A percentile compares a stretch with the other conserved stretches of the same genome.
Conservation (phyloP, 495 filamentous ascomycete species). For the Penicillium goetzii region DNA sequence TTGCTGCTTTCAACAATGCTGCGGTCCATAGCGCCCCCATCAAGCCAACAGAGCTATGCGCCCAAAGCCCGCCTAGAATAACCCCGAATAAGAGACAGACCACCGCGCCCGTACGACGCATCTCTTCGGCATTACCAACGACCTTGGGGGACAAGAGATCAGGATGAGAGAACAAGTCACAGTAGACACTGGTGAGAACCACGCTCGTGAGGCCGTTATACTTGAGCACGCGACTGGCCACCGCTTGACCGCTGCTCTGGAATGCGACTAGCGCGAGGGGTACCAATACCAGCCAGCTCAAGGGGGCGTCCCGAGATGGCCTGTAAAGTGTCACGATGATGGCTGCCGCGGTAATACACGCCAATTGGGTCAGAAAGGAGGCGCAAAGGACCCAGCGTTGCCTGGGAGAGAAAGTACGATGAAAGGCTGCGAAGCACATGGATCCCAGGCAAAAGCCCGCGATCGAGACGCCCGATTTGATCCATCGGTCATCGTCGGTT, state of each 20-base stretch:
- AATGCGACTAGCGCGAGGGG: slow-evolving; percentile 69
- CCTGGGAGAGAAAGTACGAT: slow-evolving; percentile 57
- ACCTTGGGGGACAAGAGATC: slow-evolving; percentile 49
- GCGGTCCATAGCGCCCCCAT: slow-evolving; percentile 68
- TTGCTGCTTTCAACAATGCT: slow-evolving; percentile 54
- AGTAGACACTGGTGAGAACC: slow-evolving; percentile 72
- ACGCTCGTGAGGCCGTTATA: slow-evolving; percentile 67
- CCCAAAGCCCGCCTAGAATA: slow-evolving; percentile 60
- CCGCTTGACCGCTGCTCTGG: slow-evolving; percentile 70
- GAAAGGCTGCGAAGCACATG: slow-evolving; percentile 63
- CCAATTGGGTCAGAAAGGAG: slow-evolving; percentile 61
- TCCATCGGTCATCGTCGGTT: slow-evolving; percentile 49
- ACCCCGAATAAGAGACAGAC: slow-evolving; percentile 62
- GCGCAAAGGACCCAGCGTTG: slow-evolving; percentile 64
- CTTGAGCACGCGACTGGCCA: slow-evolving; percentile 66
- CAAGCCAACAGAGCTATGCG: slow-evolving; percentile 58
- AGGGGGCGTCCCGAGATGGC: slow-evolving; percentile 41
- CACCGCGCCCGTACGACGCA: slow-evolving; percentile 60
- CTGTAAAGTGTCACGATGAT: slow-evolving; percentile 55
- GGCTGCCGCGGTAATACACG: slow-evolving; percentile 59
- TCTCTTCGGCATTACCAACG: slow-evolving; percentile 57
- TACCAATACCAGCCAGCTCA: slow-evolving; percentile 60
- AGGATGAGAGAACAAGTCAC: slow-evolving; percentile 68
- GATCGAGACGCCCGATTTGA: slow-evolving; percentile 67
- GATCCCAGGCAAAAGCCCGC: slow-evolving; percentile 69